phyloP scores from a whole-genome alignment of 257 asterid species.

The Capsicum chinense region DNA sequence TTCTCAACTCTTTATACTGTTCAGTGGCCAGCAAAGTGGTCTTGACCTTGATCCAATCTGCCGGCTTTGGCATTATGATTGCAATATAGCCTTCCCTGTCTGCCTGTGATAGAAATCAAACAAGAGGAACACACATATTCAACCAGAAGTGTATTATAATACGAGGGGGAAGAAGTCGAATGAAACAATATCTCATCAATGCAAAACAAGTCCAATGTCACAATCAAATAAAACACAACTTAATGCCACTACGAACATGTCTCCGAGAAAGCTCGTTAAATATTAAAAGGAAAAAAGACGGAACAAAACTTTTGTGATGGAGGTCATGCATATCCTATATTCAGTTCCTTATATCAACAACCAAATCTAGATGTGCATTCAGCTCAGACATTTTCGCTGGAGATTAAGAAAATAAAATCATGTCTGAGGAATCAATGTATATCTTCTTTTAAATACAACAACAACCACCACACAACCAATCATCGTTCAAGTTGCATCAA shows the following conservation, averaged over 20 bases:
- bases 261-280: not conserved
- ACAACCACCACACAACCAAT: not conserved
- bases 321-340: not conserved
- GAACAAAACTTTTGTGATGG: not conserved
- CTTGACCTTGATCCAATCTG: conserved; percentile 82
- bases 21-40: conserved; percentile 60
- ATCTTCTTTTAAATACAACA: not conserved
- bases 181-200: not conserved
- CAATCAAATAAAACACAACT: not conserved
- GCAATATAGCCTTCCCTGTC: conserved; percentile 93
- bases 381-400: not conserved
- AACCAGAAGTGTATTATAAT: not conserved
- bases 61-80: conserved; percentile 86
- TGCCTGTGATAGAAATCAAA: conserved; percentile 50
- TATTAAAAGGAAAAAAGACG: not conserved
- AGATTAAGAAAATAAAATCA: not conserved
- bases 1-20: conserved; percentile 54
- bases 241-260: not conserved
- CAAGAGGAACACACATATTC: conserved; percentile 27
- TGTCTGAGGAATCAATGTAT: not conserved
- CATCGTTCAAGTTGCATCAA: conserved; percentile 16
- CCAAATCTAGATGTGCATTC: not conserved
- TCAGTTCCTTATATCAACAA: conserved; percentile 6
- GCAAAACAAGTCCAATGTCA: not conserved
- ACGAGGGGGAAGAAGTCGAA: not conserved